phyloP scores from a whole-genome alignment of 2,329 filamentous ascomycete species.

The Ophiocordyceps sinensis region DNA sequence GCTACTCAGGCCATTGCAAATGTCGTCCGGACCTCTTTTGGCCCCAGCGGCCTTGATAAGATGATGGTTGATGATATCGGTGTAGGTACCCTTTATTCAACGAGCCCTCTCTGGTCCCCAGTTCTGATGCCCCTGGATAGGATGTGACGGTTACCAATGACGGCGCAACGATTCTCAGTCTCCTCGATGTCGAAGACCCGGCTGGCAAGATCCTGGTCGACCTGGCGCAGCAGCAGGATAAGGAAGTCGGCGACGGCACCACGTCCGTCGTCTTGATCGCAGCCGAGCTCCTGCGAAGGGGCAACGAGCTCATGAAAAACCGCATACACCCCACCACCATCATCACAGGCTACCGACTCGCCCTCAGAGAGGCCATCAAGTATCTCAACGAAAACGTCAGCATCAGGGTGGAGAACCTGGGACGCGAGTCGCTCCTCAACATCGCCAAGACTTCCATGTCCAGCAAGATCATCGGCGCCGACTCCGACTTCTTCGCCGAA shows the following conservation, averaged over 20 bases:
- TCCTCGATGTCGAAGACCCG: constrained; percentile 94
- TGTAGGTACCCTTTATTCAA: constrained; percentile 33
- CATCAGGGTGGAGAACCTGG: constrained; percentile 85
- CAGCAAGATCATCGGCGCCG: constrained; percentile 92
- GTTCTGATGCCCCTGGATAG: constrained; percentile 21
- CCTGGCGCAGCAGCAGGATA: constrained; percentile 94
- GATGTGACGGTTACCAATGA: constrained; percentile 99
- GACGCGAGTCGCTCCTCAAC: constrained; percentile 77
- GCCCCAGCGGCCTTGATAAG: constrained; percentile 93
- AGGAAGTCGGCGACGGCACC: constrained; percentile 96
- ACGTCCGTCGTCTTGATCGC: constrained; percentile 97
- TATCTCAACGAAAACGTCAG: constrained; percentile 99
- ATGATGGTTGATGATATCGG: constrained; percentile 99
- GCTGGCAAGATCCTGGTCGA: constrained; percentile 98
- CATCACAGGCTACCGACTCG: constrained; percentile 94
- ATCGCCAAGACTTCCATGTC: constrained; percentile 99
- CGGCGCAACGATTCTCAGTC: constrained; percentile 86
- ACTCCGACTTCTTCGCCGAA: constrained; percentile 92
- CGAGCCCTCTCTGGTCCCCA: neutral
- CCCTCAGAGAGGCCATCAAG: constrained; percentile 88
- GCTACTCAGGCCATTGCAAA: constrained; percentile 96
- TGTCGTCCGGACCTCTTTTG: constrained; percentile 98
- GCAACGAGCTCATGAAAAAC: constrained; percentile 98
- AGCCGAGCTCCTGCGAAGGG: constrained; percentile 81
- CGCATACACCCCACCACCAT: constrained; percentile 99